A percentile compares a stretch with the other conserved stretches of the same genome.
These are phyloP conservation scores for Dendrothele bispora DNA, from an alignment of 768 basidiomycete genomes.

Conservation along the genomic window DNA sequence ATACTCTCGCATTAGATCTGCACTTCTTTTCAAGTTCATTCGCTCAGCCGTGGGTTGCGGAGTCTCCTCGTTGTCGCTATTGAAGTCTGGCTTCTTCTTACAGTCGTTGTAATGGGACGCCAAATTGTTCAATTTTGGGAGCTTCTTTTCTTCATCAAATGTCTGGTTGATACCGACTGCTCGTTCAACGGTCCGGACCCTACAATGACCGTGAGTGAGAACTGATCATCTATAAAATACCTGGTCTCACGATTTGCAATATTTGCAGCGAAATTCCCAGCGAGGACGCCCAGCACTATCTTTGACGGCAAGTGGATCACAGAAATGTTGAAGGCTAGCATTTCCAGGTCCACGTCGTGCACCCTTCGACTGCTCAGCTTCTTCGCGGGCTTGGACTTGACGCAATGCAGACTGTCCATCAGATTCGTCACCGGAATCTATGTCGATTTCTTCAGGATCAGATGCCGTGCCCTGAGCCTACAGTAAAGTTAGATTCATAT, in stretches of 20 bases:
- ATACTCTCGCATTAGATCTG: slow-evolving; percentile 18
- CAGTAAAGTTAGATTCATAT: too few relatives aligned
- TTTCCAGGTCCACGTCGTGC: slow-evolving; percentile 1
- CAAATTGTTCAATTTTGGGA: slow-evolving; percentile 12
- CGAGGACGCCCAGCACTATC: slow-evolving; percentile 7
- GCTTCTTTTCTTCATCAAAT: slow-evolving; percentile 12
- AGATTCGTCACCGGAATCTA: neutral
- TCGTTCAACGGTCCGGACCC: slow-evolving; percentile 5
- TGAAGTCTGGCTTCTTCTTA: slow-evolving; percentile 2
- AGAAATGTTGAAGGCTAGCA: slow-evolving; percentile 1
- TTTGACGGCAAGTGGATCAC: neutral
- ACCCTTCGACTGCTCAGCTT: slow-evolving; percentile 1
- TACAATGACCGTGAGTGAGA: neutral
- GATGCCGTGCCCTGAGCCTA: too few relatives aligned
- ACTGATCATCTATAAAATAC: neutral
- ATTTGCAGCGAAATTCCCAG: slow-evolving; percentile 12
- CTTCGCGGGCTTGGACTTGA: neutral
- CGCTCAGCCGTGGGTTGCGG: slow-evolving; percentile 1
- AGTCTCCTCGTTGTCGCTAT: neutral
- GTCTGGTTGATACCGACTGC: slow-evolving; percentile 1
- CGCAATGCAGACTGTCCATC: neutral
- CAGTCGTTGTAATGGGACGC: slow-evolving; percentile 7
- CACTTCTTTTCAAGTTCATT: slow-evolving; percentile 5
- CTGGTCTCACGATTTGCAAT: slow-evolving; percentile 8
- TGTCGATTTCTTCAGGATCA: neutral